Percentiles rank a stretch among this genome's conserved stretches.
Evolutionary conservation across 2,329 filamentous ascomycete genomes (phyloP).

Genomic region (Talaromyces sp.): DNA sequence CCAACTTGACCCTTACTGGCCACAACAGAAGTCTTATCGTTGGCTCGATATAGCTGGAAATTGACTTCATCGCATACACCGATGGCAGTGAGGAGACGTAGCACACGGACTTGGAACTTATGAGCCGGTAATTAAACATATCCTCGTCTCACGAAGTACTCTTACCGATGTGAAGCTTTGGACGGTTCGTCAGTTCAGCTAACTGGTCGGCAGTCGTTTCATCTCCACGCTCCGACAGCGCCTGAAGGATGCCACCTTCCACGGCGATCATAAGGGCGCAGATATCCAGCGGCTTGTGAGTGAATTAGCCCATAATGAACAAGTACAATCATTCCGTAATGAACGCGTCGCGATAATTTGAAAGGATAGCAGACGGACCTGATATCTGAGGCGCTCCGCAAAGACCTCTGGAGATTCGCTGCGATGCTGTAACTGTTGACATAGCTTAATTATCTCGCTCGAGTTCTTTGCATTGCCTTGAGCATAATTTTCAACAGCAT

Average conservation of each 20-base stretch:
- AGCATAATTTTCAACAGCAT: not conserved
- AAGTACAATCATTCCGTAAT: too few relatives aligned
- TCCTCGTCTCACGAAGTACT: not conserved
- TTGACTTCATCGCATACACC: not conserved
- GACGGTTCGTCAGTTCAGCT: not conserved
- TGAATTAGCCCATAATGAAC: not conserved
- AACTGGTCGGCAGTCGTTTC: not conserved
- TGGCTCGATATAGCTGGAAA: not conserved
- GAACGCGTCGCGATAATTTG: too few relatives aligned
- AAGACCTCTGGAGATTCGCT: not conserved
- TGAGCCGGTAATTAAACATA: not conserved
- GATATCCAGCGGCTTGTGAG: not conserved
- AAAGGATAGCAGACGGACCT: not conserved
- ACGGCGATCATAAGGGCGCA: not conserved
- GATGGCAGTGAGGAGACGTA: not conserved
- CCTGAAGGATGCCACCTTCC: not conserved
- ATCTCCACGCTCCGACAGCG: not conserved
- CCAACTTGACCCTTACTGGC: not conserved
- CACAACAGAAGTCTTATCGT: not conserved
- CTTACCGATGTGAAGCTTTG: slow-evolving; percentile 1
- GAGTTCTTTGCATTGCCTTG: not conserved
- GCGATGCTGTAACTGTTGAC: not conserved
- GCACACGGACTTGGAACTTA: not conserved
- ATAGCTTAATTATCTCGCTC: not conserved
- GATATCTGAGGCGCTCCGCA: not conserved